Evolutionary conservation across 108 stramenopile genomes (phyloP), one percentile per base, ranked within the genome.

Genomic region (Fragilariopsis cylindrus): DNA sequence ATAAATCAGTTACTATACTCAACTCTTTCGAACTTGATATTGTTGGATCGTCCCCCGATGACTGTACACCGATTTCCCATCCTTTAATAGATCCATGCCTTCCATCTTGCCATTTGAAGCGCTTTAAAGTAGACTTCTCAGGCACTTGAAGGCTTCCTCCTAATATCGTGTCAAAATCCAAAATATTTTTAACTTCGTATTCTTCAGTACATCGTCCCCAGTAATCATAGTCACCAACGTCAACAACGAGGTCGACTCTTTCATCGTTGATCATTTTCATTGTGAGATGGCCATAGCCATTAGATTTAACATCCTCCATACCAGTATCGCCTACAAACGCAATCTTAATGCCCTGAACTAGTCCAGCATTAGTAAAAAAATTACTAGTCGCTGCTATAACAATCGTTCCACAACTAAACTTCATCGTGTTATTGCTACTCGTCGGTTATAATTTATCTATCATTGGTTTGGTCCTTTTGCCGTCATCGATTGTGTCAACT

Each of bases 291-390:
- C 67, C 67, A 40, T 68, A 68, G 53, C 67, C 67, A 40, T 68
- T 50, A 48, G 7, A 3, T n/a, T 41, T 5, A 12, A 5, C 6
- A 68, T 44, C 67, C 6, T 68, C 67, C 45, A 68, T 50, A 41
- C 67, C 67, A 5, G 67, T 68, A 19, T 68, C 67, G 18, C 67
- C 67, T 5, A 68, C 67, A 68, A 68, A 68, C 16, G 67, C 67
- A 40, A 68, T 68, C 50, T 68, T 68, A 21, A 68, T 47, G 48
- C 49, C 67, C 15, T 68, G 67, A 13, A 49, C 45, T 30, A 30
- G 30, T 30, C 30, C 30, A 30, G 30, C 30, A 30, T 30, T 30
- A 30, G 30, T 30, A 30, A 30, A 30, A 2, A 30, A 30, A 30
- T 30, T 30, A 30, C 30, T 30, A 30, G 30, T 30, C 30, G 30